These are phyloP conservation scores for Begonia fuchsioides DNA, from an alignment of 306 rosid genomes.

Conservation along the genomic window DNA sequence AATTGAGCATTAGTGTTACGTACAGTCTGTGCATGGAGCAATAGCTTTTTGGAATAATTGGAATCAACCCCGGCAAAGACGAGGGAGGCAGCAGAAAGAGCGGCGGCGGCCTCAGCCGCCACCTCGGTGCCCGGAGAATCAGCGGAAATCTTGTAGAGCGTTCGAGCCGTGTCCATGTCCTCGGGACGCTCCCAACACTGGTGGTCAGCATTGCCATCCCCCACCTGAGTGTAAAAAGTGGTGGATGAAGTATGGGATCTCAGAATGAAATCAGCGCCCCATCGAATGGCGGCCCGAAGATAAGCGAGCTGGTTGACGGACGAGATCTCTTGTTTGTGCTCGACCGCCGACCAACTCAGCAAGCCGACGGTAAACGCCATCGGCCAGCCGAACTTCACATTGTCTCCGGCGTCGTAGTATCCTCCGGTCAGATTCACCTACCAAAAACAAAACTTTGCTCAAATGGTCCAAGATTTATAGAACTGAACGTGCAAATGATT, in stretches of 20 bases:
- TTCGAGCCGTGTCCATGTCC: constrained; percentile 78
- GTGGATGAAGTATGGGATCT: constrained; percentile 51
- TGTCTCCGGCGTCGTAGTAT: constrained; percentile 84
- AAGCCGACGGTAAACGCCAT: constrained; percentile 56
- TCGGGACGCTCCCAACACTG: constrained; percentile 89
- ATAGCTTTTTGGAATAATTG: constrained; percentile 39
- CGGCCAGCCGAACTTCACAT: constrained; percentile 80
- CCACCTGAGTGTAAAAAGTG: constrained; percentile 70
- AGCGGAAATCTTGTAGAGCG: constrained; percentile 47
- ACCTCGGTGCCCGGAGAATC: constrained; percentile 68
- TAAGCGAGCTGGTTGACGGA: constrained; percentile 36
- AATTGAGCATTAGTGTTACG: not conserved
- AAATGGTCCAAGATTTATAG: not conserved
- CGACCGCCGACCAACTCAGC: constrained; percentile 69
- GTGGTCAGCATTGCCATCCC: constrained; percentile 77
- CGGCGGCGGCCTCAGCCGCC: constrained; percentile 74
- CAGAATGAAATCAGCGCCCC: constrained; percentile 39
- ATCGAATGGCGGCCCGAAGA: too few relatives aligned
- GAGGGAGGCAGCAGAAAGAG: constrained; percentile 69
- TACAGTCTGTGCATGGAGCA: constrained; percentile 45
- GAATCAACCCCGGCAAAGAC: constrained; percentile 32
- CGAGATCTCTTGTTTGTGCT: constrained; percentile 30
- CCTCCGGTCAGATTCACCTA: constrained; percentile 75
- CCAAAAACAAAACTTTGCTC: not conserved
- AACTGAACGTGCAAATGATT: too few relatives aligned